phyloP scores from a whole-genome alignment of 106 monocot species.

The Alisma plantagoaquatica region DNA sequence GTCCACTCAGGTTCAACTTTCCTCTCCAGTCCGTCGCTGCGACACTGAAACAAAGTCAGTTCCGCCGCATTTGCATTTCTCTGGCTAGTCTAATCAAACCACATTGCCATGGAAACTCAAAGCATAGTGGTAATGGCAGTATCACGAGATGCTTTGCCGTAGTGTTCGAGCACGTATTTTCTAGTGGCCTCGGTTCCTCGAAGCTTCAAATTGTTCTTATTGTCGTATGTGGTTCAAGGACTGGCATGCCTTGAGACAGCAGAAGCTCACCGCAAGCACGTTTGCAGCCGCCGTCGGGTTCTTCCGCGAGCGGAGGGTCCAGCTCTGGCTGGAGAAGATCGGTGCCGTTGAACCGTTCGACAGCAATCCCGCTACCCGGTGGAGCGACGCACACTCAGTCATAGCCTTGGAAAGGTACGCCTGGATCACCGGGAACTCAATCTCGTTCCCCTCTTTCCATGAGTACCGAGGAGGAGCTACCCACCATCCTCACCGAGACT shows the following conservation, averaged over 20 bases:
- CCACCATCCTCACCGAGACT: slow-evolving; percentile 3
- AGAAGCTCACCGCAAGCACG: slow-evolving; percentile 31
- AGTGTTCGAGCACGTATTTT: too few relatives aligned
- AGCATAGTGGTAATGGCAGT: too few relatives aligned
- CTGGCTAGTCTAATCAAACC: too few relatives aligned
- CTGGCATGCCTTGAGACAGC: slow-evolving; percentile 15
- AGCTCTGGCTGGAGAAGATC: slow-evolving; percentile 24
- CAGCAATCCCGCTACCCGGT: slow-evolving; percentile 11
- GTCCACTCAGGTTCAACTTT: too few relatives aligned
- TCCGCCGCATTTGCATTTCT: too few relatives aligned
- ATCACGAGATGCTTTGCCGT: too few relatives aligned
- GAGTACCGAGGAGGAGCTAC: too few relatives aligned
- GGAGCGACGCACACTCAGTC: slow-evolving; percentile 7
- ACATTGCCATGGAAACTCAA: too few relatives aligned
- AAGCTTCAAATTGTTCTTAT: too few relatives aligned
- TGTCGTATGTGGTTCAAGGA: slow-evolving; percentile 15
- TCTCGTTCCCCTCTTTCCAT: slow-evolving; percentile 10
- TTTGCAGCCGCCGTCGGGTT: slow-evolving; percentile 22
- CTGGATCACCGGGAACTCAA: slow-evolving; percentile 5
- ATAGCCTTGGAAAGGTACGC: slow-evolving; percentile 14
- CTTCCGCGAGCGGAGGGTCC: slow-evolving; percentile 15
- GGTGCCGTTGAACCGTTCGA: slow-evolving; percentile 10
- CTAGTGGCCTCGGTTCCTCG: too few relatives aligned
- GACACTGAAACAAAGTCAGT: too few relatives aligned
- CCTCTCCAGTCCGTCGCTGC: too few relatives aligned